Percentiles rank a stretch among this genome's conserved stretches.
These are phyloP conservation scores for Oryza officinalis DNA, from an alignment of 176 grass and related monocot species.

Conservation along the genomic window DNA sequence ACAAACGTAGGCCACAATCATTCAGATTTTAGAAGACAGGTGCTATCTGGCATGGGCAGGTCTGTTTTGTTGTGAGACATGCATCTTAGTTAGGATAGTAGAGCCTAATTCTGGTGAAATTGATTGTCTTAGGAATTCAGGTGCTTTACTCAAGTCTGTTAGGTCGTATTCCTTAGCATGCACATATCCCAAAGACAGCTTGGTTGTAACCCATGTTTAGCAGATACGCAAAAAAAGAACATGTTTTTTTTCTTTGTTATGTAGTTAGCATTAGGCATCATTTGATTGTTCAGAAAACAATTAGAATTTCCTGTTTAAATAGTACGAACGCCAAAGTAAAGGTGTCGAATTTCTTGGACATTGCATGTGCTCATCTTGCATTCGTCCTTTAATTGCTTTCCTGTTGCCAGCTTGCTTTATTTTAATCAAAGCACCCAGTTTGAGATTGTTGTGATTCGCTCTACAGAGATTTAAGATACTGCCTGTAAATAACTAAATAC, in stretches of 20 bases:
- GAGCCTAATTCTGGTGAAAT: constrained; percentile 41
- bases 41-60: constrained; percentile 35
- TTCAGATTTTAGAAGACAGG: constrained; percentile 26
- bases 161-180: constrained; percentile 42
- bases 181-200: constrained; percentile 34
- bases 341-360: constrained; percentile 18
- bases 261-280: background rate
- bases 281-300: constrained; percentile 21
- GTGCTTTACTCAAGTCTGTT: constrained; percentile 31
- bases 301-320: constrained; percentile 27
- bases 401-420: constrained; percentile 46
- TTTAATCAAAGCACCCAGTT: constrained; percentile 11
- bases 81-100: constrained; percentile 39
- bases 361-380: constrained; percentile 46
- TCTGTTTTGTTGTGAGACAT: constrained; percentile 33
- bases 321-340: constrained; percentile 19
- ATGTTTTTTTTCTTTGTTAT: background rate
- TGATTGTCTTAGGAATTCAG: constrained; percentile 30
- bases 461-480: background rate
- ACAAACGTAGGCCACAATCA: background rate
- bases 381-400: constrained; percentile 41
- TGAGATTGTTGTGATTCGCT: constrained; percentile 13
- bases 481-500: background rate
- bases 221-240: background rate
- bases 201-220: constrained; percentile 7